Percentiles rank a stretch among this genome's conserved stretches.
Conservation (phyloP, 73 alveolate species). For the Blepharisma stoltei region DNA sequence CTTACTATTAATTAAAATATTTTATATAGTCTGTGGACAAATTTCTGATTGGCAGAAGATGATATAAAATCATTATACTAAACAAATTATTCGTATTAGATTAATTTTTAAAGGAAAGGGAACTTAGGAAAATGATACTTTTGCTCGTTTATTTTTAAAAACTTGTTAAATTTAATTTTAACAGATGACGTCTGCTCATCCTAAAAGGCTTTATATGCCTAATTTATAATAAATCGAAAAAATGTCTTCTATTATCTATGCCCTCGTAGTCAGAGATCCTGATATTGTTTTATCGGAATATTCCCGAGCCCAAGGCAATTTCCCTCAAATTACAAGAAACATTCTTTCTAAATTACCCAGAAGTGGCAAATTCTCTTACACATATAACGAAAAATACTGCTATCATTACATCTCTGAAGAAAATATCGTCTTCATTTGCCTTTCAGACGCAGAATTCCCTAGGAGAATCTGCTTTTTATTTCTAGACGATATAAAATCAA, state of each 20-base stretch:
- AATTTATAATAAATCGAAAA: background rate
- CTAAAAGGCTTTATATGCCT: too few relatives aligned
- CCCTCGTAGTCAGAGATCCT: conserved; percentile 51
- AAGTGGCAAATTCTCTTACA: conserved; percentile 2
- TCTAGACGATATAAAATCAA: conserved; percentile 12
- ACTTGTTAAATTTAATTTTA: too few relatives aligned
- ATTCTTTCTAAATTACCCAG: conserved; percentile 3
- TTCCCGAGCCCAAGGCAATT: conserved; percentile 54
- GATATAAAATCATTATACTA: too few relatives aligned
- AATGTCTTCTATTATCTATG: conserved; percentile 40
- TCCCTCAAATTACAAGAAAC: conserved; percentile 56
- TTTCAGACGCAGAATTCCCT: conserved; percentile 22
- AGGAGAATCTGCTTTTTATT: conserved; percentile 26
- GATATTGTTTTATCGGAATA: conserved; percentile 52
- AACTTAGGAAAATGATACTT: too few relatives aligned
- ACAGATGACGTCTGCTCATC: too few relatives aligned
- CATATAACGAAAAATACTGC: conserved; percentile 10
- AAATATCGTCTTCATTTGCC: background rate
- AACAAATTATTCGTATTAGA: too few relatives aligned
- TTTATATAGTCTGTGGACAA: too few relatives aligned
- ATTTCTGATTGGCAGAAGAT: too few relatives aligned
- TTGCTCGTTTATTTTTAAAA: too few relatives aligned
- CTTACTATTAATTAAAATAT: too few relatives aligned
- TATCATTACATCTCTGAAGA: conserved; percentile 29
- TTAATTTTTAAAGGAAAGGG: too few relatives aligned